Percentiles rank a stretch among this genome's conserved stretches.
phyloP scores from a whole-genome alignment of 768 basidiomycete genomes.

The Nidularia sp. region DNA sequence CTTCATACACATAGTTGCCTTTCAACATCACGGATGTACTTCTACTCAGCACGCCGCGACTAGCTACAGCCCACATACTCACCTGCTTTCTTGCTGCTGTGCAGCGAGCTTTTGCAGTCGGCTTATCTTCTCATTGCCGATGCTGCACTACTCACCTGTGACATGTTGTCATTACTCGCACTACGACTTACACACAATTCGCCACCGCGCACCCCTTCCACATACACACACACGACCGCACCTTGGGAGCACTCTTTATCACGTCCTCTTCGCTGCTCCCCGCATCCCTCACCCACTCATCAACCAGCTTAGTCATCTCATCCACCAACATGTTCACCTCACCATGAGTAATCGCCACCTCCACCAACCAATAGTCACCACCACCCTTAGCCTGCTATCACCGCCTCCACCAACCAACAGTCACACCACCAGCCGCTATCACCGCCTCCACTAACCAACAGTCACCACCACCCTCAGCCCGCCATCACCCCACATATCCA shows the following conservation, averaged over 20 bases:
- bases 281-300: neutral
- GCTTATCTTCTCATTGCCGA: no score
- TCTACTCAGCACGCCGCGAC: no score
- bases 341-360: neutral
- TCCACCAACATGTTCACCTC: neutral
- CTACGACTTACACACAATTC: no score
- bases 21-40: no score
- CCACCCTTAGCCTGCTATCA: neutral
- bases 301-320: no score
- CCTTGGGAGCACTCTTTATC: no score
- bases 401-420: neutral
- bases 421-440: neutral
- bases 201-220: no score
- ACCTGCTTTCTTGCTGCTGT: neutral
- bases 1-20: no score
- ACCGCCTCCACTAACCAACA: neutral
- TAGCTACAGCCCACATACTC: no score
- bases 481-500: neutral
- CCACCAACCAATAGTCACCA: neutral
- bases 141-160: neutral
- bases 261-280: neutral
- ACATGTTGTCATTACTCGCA: neutral
- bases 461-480: neutral
- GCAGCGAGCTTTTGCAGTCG: neutral
- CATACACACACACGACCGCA: no score